Conservation (phyloP, 2,329 filamentous ascomycete species). For the Xylaria sp. region DNA sequence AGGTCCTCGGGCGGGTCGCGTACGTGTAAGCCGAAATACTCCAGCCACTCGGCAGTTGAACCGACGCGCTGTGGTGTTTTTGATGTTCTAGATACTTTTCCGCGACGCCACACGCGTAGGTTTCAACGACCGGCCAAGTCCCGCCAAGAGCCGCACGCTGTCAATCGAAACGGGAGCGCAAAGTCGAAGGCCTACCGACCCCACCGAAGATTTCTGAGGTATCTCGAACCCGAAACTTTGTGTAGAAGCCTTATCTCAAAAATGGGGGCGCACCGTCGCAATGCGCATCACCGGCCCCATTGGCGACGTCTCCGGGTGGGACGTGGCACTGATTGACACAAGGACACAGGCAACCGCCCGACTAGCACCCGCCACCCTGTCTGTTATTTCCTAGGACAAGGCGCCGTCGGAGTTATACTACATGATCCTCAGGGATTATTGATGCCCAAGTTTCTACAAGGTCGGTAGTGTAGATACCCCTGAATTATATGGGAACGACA, state of each 20-base stretch:
- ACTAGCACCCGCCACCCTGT: neutral
- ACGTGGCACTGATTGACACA: neutral
- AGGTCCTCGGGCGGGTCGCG: neutral
- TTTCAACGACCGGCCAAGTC: constrained; percentile 10
- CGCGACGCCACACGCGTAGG: neutral
- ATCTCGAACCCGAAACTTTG: neutral
- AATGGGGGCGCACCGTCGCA: neutral
- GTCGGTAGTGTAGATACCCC: neutral
- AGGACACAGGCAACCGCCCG: neutral
- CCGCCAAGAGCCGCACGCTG: neutral
- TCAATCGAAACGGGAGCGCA: neutral
- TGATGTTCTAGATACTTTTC: neutral
- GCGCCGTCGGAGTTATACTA: neutral
- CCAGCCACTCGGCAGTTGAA: neutral
- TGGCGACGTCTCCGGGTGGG: neutral
- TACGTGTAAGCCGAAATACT: neutral
- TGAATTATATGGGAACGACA: neutral
- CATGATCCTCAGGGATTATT: neutral
- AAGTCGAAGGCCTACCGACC: neutral
- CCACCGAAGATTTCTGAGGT: neutral
- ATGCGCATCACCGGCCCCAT: constrained; percentile 3
- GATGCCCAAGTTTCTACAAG: neutral
- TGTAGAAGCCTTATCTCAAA: neutral
- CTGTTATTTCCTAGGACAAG: neutral
- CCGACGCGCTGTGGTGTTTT: neutral